A percentile compares a stretch with the other conserved stretches of the same genome.
phyloP scores from a whole-genome alignment of 768 basidiomycete genomes.

The Hypsizygus marmoreus region DNA sequence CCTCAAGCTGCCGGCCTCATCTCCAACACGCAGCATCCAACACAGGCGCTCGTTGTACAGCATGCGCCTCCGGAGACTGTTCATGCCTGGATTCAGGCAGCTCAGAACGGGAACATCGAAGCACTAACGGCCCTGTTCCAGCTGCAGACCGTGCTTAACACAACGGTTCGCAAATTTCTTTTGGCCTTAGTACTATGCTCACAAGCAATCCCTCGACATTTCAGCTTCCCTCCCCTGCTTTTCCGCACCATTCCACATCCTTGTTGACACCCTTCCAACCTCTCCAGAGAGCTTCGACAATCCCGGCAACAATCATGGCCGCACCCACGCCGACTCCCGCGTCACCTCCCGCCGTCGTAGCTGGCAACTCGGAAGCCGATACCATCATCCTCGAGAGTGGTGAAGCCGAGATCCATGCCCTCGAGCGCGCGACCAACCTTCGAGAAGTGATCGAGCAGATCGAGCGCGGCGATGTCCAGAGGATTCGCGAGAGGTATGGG shows the following conservation, averaged over 20 bases:
- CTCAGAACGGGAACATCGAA: background rate
- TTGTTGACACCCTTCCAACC: background rate
- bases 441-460: background rate
- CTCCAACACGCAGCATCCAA: background rate
- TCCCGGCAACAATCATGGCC: background rate
- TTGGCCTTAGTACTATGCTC: too few species aligned
- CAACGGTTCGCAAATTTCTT: background rate
- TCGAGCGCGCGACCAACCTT: background rate
- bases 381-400: background rate
- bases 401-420: conserved; percentile 1
- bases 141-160: background rate
- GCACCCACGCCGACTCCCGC: background rate
- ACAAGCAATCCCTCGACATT: too few species aligned
- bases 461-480: background rate
- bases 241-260: too few species aligned
- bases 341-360: background rate
- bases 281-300: background rate
- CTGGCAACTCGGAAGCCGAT: background rate
- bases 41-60: background rate
- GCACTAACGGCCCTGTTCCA: background rate
- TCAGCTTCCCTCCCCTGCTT: too few species aligned
- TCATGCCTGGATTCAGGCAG: conserved; percentile 1
- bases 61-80: background rate
- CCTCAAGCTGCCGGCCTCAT: background rate
- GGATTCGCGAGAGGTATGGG: conserved; percentile 1